These are phyloP conservation scores for Dactylonectria macrodidyma DNA, from an alignment of 2,329 filamentous ascomycete genomes.

Conservation along the genomic window DNA sequence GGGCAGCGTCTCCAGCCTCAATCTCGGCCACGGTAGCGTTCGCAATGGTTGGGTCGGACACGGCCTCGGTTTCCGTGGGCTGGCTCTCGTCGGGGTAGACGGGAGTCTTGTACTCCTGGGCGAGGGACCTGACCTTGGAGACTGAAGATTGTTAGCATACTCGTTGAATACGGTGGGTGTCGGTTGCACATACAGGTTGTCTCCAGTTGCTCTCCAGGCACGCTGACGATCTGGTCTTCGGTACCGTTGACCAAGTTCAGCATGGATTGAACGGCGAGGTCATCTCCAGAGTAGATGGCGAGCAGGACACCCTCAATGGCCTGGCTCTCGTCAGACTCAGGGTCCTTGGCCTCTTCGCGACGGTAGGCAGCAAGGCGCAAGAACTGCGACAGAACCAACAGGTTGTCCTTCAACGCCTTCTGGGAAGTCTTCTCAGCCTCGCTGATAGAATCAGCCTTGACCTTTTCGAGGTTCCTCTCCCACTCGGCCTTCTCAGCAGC, in stretches of 20 bases:
- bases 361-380: slow-evolving; percentile 84
- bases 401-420: slow-evolving; percentile 73
- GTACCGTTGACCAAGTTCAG: slow-evolving; percentile 83
- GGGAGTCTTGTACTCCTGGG: slow-evolving; percentile 66
- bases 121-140: slow-evolving; percentile 59
- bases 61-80: slow-evolving; percentile 52
- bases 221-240: slow-evolving; percentile 76
- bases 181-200: slow-evolving; percentile 77
- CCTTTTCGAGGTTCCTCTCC: slow-evolving; percentile 71
- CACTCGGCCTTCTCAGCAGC: slow-evolving; percentile 71
- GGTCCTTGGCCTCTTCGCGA: slow-evolving; percentile 77
- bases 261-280: slow-evolving; percentile 80
- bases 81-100: slow-evolving; percentile 51
- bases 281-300: slow-evolving; percentile 84
- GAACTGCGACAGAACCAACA: slow-evolving; percentile 84
- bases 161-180: neutral
- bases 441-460: slow-evolving; percentile 67
- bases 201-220: slow-evolving; percentile 74
- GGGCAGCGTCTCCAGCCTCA: slow-evolving; percentile 60
- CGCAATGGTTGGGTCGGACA: slow-evolving; percentile 76
- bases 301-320: slow-evolving; percentile 86
- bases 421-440: slow-evolving; percentile 66
- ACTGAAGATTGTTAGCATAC: slow-evolving; percentile 49
- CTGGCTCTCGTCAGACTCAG: slow-evolving; percentile 79
- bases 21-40: slow-evolving; percentile 80